phyloP scores from a whole-genome alignment of 208 protist species.

The Acanthamoeba quina region DNA sequence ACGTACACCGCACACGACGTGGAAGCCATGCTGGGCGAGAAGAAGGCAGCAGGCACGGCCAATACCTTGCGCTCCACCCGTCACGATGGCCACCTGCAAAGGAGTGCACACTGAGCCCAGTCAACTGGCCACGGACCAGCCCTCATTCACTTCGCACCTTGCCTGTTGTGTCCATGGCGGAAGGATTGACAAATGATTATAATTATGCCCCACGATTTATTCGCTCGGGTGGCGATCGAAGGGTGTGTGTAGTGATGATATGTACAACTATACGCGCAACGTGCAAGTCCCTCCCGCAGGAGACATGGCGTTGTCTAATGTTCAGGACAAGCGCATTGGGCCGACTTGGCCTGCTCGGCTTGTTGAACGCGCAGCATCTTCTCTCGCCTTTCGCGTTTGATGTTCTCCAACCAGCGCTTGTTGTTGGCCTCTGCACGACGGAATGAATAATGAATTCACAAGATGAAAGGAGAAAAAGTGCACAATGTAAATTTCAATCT shows the following conservation, averaged over 20 bases:
- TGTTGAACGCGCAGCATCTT: conserved; percentile 50
- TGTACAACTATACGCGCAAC: not conserved
- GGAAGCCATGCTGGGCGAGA: not conserved
- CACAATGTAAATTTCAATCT: not conserved
- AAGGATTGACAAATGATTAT: no score
- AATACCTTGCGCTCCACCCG: conserved; percentile 48
- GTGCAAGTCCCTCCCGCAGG: no score
- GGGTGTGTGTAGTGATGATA: not conserved
- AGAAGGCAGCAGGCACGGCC: not conserved
- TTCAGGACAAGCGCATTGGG: not conserved
- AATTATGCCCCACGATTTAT: no score
- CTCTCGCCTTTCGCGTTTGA: conserved; percentile 40
- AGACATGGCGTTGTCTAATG: not conserved
- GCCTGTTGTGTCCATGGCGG: not conserved
- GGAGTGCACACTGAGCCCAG: no score
- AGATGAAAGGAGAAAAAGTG: not conserved
- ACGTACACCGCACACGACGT: not conserved
- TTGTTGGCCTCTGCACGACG: not conserved
- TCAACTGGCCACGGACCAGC: no score
- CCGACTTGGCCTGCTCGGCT: not conserved
- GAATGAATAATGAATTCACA: not conserved
- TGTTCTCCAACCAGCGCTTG: conserved; percentile 15
- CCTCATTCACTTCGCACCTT: not conserved
- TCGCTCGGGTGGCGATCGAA: no score
- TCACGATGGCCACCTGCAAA: conserved; percentile 21